Conservation (phyloP, 441 rosid genomes). For the Capsella rubella region DNA sequence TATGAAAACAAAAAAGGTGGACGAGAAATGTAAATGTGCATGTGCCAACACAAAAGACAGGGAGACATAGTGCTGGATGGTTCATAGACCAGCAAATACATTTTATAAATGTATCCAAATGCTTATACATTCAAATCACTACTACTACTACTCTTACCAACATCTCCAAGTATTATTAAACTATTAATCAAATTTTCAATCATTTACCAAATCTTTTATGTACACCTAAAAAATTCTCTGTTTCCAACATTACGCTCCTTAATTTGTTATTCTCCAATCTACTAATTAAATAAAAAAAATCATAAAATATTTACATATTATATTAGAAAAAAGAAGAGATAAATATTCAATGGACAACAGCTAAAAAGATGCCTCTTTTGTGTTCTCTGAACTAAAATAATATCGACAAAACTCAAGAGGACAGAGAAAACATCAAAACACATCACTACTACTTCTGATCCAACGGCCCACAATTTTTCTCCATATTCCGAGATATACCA, state of each 20-base stretch:
- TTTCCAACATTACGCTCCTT: neutral
- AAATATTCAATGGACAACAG: slow-evolving; percentile 43
- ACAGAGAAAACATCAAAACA: slow-evolving; percentile 30
- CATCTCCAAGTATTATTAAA: neutral
- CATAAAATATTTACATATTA: slow-evolving; percentile 35
- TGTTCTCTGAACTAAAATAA: slow-evolving; percentile 26
- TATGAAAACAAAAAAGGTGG: neutral
- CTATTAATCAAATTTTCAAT: neutral
- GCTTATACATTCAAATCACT: neutral
- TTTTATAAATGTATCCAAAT: slow-evolving; percentile 15
- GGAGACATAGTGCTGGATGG: slow-evolving; percentile 40
- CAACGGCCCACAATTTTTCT: slow-evolving; percentile 30
- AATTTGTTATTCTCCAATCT: neutral
- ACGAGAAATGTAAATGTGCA: slow-evolving; percentile 22
- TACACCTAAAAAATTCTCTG: neutral
- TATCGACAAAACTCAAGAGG: slow-evolving; percentile 39
- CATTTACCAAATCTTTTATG: neutral
- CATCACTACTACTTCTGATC: slow-evolving; percentile 36
- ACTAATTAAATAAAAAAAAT: neutral
- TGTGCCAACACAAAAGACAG: slow-evolving; percentile 29
- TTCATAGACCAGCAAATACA: slow-evolving; percentile 22
- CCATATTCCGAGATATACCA: neutral
- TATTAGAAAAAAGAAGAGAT: neutral
- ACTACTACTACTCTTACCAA: neutral
- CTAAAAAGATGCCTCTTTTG: slow-evolving; percentile 32